Conservation (phyloP, 768 basidiomycete species). For the Mycena leptocephala region DNA sequence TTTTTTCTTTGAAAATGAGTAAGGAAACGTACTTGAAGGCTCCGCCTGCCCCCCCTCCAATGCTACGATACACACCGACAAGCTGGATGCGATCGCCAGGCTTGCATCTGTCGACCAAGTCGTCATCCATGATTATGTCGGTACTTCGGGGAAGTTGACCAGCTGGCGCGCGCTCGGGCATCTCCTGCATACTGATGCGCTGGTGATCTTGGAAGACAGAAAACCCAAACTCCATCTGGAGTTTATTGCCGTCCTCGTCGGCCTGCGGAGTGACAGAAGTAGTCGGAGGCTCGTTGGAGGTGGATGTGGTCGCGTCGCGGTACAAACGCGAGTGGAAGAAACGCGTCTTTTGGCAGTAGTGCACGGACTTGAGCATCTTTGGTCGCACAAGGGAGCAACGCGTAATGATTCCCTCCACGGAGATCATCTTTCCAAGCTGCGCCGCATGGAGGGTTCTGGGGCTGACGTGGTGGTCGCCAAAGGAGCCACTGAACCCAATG, state of each 20-base stretch:
- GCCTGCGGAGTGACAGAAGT: conserved; percentile 91
- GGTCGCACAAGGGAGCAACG: conserved; percentile 98
- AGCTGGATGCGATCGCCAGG: conserved; percentile 98
- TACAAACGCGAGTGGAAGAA: conserved; percentile 92
- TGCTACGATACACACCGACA: conserved; percentile 94
- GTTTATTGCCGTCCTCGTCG: conserved; percentile 89
- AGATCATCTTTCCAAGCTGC: conserved; percentile 97
- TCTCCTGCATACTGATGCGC: conserved; percentile 98
- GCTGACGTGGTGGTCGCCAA: conserved; percentile 98
- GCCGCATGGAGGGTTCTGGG: conserved; percentile 91
- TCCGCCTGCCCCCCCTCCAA: conserved; percentile 91
- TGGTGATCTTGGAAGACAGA: conserved; percentile 97
- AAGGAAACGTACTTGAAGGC: conserved; percentile 88
- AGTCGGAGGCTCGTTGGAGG: conserved; percentile 89
- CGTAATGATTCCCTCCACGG: conserved; percentile 97
- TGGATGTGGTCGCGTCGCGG: conserved; percentile 92
- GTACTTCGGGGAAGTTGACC: conserved; percentile 97
- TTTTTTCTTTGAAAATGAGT: background rate
- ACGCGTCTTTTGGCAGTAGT: conserved; percentile 92
- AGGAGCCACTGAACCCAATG: conserved; percentile 95
- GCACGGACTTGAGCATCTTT: conserved; percentile 97
- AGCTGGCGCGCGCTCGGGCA: conserved; percentile 98
- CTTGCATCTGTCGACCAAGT: conserved; percentile 97
- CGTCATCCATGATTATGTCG: conserved; percentile 96
- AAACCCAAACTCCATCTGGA: conserved; percentile 94